These are phyloP conservation scores for Hyphopichia homilentoma DNA, from an alignment of 805 yeast species.

Conservation along the genomic window DNA sequence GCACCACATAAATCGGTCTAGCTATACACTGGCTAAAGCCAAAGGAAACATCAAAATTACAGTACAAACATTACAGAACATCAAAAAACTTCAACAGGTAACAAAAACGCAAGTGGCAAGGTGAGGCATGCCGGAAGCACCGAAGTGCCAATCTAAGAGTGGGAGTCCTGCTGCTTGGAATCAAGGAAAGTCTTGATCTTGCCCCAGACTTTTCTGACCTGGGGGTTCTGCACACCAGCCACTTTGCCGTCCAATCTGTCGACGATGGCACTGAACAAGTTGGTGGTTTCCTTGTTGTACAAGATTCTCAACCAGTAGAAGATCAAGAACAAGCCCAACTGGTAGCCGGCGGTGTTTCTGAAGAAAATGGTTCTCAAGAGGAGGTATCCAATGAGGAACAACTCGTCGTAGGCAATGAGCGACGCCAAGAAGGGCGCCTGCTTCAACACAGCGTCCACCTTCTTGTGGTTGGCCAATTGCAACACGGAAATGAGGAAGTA, in stretches of 20 bases:
- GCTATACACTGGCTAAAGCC: too few relatives aligned
- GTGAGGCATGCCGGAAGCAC: neutral
- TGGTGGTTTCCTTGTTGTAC: slow-evolving; percentile 46
- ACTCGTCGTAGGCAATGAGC: slow-evolving; percentile 58
- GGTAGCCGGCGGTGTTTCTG: slow-evolving; percentile 68
- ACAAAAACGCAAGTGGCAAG: neutral
- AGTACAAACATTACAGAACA: too few relatives aligned
- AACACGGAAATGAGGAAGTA: slow-evolving; percentile 52
- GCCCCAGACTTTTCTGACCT: slow-evolving; percentile 35
- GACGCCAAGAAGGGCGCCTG: slow-evolving; percentile 38
- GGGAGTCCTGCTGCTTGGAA: slow-evolving; percentile 19
- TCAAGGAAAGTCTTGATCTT: slow-evolving; percentile 27
- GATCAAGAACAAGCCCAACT: slow-evolving; percentile 50
- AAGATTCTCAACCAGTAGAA: slow-evolving; percentile 73
- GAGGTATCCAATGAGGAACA: slow-evolving; percentile 50
- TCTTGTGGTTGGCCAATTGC: slow-evolving; percentile 45
- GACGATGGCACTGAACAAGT: slow-evolving; percentile 38
- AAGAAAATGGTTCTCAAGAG: slow-evolving; percentile 56
- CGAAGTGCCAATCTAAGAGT: neutral
- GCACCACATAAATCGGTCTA: too few relatives aligned
- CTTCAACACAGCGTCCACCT: slow-evolving; percentile 38
- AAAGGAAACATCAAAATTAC: too few relatives aligned
- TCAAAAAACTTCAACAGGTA: too few relatives aligned
- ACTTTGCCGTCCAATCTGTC: slow-evolving; percentile 42
- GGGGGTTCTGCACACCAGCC: slow-evolving; percentile 41